These are phyloP conservation scores for Francoa sonchifolia DNA, from an alignment of 441 rosid species.

Conservation along the genomic window DNA sequence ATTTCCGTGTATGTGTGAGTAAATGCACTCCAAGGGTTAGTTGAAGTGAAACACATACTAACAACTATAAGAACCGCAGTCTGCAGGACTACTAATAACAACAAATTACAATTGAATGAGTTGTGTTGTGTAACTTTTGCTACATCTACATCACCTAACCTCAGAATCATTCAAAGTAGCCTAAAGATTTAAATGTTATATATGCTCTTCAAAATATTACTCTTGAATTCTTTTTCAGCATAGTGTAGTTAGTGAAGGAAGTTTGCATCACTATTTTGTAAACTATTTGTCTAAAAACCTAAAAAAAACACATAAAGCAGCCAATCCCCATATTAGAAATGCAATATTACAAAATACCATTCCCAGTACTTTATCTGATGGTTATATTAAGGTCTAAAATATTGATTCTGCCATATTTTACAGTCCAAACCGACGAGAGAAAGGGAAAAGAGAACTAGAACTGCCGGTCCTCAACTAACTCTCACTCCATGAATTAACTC, in stretches of 20 bases:
- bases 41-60: not conserved
- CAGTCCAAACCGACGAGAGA: slow-evolving; percentile 2
- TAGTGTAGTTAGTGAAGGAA: too few relatives aligned
- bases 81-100: not conserved
- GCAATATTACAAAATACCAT: not conserved
- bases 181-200: too few relatives aligned
- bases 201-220: too few relatives aligned
- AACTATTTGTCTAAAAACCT: too few relatives aligned
- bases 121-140: not conserved
- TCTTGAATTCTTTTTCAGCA: too few relatives aligned
- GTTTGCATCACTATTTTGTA: too few relatives aligned
- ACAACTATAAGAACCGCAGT: slow-evolving; percentile 3
- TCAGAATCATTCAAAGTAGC: too few relatives aligned
- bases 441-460: slow-evolving; percentile 4
- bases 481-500: too few relatives aligned
- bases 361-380: not conserved
- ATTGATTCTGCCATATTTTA: slow-evolving; percentile 4
- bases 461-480: slow-evolving; percentile 33
- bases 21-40: not conserved
- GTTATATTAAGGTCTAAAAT: slow-evolving; percentile 1
- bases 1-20: not conserved
- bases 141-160: too few relatives aligned
- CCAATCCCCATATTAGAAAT: not conserved
- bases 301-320: not conserved
- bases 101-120: not conserved